phyloP scores from a whole-genome alignment of 305 asterid species.

The Fraxinus sp. region DNA sequence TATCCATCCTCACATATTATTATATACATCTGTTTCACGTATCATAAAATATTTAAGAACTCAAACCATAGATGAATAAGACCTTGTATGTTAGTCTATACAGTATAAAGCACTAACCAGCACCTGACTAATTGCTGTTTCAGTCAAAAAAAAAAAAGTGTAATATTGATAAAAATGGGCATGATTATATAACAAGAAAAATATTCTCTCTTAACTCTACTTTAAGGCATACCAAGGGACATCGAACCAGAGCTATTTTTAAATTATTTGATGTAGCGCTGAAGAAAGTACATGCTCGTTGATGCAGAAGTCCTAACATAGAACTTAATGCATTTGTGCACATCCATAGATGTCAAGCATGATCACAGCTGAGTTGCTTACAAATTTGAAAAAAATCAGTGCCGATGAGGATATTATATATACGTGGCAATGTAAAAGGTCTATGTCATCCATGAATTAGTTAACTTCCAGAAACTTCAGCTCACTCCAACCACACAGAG shows the following conservation, averaged over 20 bases:
- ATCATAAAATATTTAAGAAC: neutral
- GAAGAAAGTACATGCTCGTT: neutral
- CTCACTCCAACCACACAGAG: slow-evolving; percentile 21
- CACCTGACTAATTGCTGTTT: neutral
- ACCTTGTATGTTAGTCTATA: neutral
- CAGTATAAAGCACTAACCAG: neutral
- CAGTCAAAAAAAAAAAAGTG: neutral
- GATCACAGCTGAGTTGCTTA: neutral
- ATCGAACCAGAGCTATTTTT: neutral
- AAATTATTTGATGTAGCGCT: neutral
- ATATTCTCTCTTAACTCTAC: neutral
- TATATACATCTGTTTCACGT: neutral
- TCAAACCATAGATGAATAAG: neutral
- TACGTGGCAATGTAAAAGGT: neutral
- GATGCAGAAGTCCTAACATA: neutral
- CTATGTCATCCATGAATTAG: neutral
- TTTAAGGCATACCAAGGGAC: neutral
- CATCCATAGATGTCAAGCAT: neutral
- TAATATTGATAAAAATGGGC: neutral
- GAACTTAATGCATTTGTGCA: neutral
- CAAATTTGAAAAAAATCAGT: neutral
- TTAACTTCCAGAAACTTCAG: slow-evolving; percentile 17
- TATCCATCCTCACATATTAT: neutral
- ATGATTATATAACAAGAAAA: neutral
- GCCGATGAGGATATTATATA: neutral